Base-by-base conservation (phyloP, 108 stramenopile species). In the Aureococcus anophagefferens region DNA sequence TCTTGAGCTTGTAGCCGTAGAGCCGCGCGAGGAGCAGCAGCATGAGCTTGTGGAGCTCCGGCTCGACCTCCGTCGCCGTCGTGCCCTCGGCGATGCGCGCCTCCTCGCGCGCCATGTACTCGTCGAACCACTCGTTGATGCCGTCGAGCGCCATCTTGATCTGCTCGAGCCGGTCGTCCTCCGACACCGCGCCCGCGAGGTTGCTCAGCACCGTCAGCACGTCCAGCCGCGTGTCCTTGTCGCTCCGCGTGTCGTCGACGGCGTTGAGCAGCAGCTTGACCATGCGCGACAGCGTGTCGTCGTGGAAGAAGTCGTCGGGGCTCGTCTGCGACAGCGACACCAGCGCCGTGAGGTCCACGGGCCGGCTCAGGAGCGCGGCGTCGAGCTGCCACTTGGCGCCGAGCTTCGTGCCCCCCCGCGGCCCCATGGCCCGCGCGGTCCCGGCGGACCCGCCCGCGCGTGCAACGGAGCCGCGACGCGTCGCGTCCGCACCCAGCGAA, bases 21-120 rank as follows among this genome's bases (percentile, higher is more conserved):
- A 75, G 70, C 30, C 84, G 74, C 4, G 81, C 79, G 45, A 85
- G 79, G 5, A 85, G 75, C 35, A 85, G 74, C 44, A 85, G 64
- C 84, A 85, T 83, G 25, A 72, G 67, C 77, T 85, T 85, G 71
- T 83, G 79, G 37, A 85, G 51, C 78, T 85, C 84, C 30, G 84
- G 84, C 34, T 85, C 84, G 14, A 37, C 35, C 34, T 64, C 63
- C 4, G 25, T n/a, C 14, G 40, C 25, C 66, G 33, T 67, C 66
- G 34, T 67, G 15, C 9, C 4, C 25, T n/a, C n/a, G 66, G 68
- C 71, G 66, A 11, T 71, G 63, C 25, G 67, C 25, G 68, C 63
- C 62, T 84, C 81, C 62, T 83, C 80, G 21, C 35, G 34, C 0
- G 33, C 59, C n/a, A 84, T 69, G 68, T 85, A 85, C 14, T 79